phyloP scores from a whole-genome alignment of 2,329 filamentous ascomycete genomes.

The Colletotrichum navitas region DNA sequence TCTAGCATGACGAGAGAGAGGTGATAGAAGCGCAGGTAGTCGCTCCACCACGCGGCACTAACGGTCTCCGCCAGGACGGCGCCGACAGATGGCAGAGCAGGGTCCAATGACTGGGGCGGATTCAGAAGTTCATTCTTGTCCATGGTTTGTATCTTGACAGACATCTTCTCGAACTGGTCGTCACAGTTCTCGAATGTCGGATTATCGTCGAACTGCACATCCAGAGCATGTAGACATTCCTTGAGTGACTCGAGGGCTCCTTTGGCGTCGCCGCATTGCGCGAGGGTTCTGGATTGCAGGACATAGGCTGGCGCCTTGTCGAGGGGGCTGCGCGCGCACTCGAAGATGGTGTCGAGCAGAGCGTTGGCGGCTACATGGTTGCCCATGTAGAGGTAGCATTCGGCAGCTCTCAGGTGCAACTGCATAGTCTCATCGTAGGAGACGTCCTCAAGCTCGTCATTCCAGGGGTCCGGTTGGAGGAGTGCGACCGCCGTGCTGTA shows the following conservation, averaged over 20 bases:
- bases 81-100: constrained; percentile 72
- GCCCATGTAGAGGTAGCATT: constrained; percentile 85
- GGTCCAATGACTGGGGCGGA: constrained; percentile 60
- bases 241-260: constrained; percentile 78
- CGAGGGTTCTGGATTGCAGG: constrained; percentile 82
- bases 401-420: constrained; percentile 82
- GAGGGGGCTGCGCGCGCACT: constrained; percentile 75
- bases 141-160: constrained; percentile 70
- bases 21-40: constrained; percentile 79
- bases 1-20: constrained; percentile 75
- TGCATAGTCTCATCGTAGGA: constrained; percentile 89
- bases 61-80: constrained; percentile 79
- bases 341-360: constrained; percentile 78
- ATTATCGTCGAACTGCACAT: constrained; percentile 72
- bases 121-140: constrained; percentile 62
- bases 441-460: constrained; percentile 75
- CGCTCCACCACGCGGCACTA: constrained; percentile 79
- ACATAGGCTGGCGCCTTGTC: constrained; percentile 90
- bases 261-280: constrained; percentile 78
- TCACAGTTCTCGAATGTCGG: constrained; percentile 85
- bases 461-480: constrained; percentile 86
- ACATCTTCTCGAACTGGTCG: constrained; percentile 74
- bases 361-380: constrained; percentile 75
- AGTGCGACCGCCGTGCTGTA: constrained; percentile 82
- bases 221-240: constrained; percentile 77